Evolutionary conservation across 1,284 basidiomycete genomes (phyloP), one percentile per base, ranked within the genome.

Genomic region (Puccinia horiana): DNA sequence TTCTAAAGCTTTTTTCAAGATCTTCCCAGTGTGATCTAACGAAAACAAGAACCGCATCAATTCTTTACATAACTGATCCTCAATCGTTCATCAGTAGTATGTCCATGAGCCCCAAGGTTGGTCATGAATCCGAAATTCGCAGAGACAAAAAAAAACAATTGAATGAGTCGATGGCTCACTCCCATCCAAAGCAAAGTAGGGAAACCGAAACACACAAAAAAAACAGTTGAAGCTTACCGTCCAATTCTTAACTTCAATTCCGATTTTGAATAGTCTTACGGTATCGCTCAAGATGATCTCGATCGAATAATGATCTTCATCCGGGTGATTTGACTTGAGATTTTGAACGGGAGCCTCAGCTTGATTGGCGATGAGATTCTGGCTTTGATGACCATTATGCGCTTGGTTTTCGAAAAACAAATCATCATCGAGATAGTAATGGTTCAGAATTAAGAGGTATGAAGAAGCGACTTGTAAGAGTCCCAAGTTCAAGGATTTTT

Each of bases 11-110:
- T 69, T 74, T 44, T 40, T 61, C 18, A 81, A 40, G 32, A 81
- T 74, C 26, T 26, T 49, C n/a, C 79, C 79, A 6, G 79, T 75
- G 37, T 47, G 69, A 86, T 97, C 95, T 67, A 96, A 93, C 1
- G 93, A 95, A 85, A 92, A 93, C 73, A 97, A 87, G 88, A 98
- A 98, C n/a, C 96, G 91, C 29, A 97, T 88, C 18, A 98, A 89
- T 86, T 98, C 95, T 83, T 93, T 91, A 87, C 92, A 95, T 1
- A 96, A 88, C 84, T 92, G 91, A 91, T 23, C 11, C 20, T 12
- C 9, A 20, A 54, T 54, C 20, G 44, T 26, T 26, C 6, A 52
- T 76, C 93, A 72, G 40, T 29, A 20, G 75, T n/a, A 63, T 61
- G 37, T 49, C 2, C 16, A 58, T 81, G 6, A 16, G 12, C 61